Evolutionary conservation across 2,329 filamentous ascomycete genomes (phyloP).

Genomic region (Sporothrix euskadiensis): DNA sequence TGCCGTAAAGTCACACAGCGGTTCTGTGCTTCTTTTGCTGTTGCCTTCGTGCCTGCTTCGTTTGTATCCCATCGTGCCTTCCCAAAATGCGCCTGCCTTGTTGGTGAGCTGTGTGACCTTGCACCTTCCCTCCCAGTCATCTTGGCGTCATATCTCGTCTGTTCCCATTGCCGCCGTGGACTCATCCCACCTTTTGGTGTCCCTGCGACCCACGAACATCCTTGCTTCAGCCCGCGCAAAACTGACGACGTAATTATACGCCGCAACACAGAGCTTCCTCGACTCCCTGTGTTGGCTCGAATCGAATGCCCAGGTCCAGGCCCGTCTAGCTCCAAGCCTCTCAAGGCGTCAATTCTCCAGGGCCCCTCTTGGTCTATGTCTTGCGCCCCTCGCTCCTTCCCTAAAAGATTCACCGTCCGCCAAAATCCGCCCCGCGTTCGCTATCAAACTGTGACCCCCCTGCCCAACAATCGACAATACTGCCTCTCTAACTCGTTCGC

Average conservation of each 20-base stretch:
- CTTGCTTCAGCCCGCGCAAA: not conserved
- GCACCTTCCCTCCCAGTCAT: not conserved
- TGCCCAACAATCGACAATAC: conserved; percentile 15
- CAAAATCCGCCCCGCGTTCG: conserved; percentile 23
- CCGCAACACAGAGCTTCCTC: conserved; percentile 7
- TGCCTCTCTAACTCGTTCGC: conserved; percentile 11
- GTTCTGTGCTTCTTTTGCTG: not conserved
- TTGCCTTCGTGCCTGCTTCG: conserved; percentile 13
- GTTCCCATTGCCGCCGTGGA: not conserved
- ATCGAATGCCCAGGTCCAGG: not conserved
- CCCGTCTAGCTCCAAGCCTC: not conserved
- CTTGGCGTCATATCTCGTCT: conserved; percentile 8
- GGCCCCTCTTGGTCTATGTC: not conserved
- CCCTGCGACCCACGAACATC: not conserved
- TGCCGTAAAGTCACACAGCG: not conserved
- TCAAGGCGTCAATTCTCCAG: not conserved
- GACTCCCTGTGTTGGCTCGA: not conserved
- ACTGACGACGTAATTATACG: conserved; percentile 9
- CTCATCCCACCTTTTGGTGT: not conserved
- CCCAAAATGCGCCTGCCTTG: conserved; percentile 11
- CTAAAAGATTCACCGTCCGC: conserved; percentile 21
- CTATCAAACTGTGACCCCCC: not conserved
- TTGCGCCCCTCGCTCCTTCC: conserved; percentile 11
- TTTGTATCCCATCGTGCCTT: not conserved
- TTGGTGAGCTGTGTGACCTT: not conserved